Evolutionary conservation across 768 basidiomycete genomes (phyloP).

Genomic region (Pholiota molesta): DNA sequence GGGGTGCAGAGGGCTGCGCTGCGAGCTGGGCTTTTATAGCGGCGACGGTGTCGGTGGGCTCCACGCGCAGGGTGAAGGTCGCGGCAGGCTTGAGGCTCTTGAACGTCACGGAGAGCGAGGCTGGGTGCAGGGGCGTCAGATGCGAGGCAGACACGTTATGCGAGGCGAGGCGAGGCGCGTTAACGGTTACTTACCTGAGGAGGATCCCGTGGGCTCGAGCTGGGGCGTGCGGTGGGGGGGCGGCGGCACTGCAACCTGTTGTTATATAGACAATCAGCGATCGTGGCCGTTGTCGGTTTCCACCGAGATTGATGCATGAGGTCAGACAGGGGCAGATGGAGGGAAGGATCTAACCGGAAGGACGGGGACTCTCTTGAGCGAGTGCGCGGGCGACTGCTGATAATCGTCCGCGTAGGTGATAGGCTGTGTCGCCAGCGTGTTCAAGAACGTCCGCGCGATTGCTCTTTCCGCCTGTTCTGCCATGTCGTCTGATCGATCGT

Average conservation of each 20-base stretch:
- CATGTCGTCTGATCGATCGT: constrained; percentile 10
- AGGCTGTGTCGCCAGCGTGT: constrained; percentile 66
- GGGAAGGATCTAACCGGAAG: constrained; percentile 55
- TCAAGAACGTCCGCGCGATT: constrained; percentile 68
- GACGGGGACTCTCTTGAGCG: constrained; percentile 70
- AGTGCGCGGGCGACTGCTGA: constrained; percentile 68
- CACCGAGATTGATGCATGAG: neutral
- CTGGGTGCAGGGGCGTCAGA: constrained; percentile 27
- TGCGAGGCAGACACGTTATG: neutral
- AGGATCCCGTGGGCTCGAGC: constrained; percentile 23
- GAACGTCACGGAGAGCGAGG: constrained; percentile 72
- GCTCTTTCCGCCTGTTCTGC: constrained; percentile 60
- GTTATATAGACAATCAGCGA: constrained; percentile 14
- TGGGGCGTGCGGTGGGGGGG: constrained; percentile 56
- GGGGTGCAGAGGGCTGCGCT: constrained; percentile 67
- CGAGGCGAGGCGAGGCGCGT: too few relatives aligned
- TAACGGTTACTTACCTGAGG: constrained; percentile 28
- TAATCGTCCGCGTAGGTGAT: constrained; percentile 75
- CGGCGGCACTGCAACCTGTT: constrained; percentile 60
- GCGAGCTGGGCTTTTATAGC: constrained; percentile 80
- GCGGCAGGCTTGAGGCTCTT: constrained; percentile 91
- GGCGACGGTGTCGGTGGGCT: constrained; percentile 82
- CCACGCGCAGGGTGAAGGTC: constrained; percentile 70
- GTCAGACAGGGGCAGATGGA: constrained; percentile 5
- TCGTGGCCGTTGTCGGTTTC: neutral